phyloP scores from a whole-genome alignment of 768 basidiomycete species.

The Tremella fuciformis region DNA sequence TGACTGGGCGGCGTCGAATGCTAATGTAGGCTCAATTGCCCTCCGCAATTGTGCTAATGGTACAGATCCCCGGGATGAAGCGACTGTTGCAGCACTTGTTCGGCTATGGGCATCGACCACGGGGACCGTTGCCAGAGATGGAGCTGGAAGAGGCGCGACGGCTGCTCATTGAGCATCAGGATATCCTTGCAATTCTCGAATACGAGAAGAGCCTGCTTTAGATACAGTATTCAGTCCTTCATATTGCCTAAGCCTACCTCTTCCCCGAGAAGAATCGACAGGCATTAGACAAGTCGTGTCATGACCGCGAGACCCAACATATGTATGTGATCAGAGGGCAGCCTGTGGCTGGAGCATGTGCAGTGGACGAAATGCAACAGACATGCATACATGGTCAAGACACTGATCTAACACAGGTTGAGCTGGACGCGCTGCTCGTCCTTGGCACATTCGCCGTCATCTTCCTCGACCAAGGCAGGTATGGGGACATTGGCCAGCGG shows the following conservation, averaged over 20 bases:
- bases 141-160: background rate
- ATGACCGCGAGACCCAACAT: too few relatives aligned
- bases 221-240: too few relatives aligned
- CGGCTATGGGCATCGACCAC: slow-evolving; percentile 63
- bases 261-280: too few relatives aligned
- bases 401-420: background rate
- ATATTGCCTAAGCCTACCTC: too few relatives aligned
- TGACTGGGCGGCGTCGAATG: slow-evolving; percentile 60
- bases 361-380: too few relatives aligned
- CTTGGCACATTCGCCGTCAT: slow-evolving; percentile 4
- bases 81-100: slow-evolving; percentile 65
- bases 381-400: too few relatives aligned
- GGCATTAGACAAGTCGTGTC: too few relatives aligned
- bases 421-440: background rate
- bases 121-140: slow-evolving; percentile 1
- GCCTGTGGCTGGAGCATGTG: too few relatives aligned
- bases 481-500: background rate
- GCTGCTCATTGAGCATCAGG: slow-evolving; percentile 4
- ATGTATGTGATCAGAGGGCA: too few relatives aligned
- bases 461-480: background rate
- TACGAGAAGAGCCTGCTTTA: background rate
- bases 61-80: slow-evolving; percentile 73
- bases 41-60: too few relatives aligned
- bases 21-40: background rate
- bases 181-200: slow-evolving; percentile 3